Evolutionary conservation across 106 monocot species (phyloP).

Genomic region (Dendrobium catenatum): DNA sequence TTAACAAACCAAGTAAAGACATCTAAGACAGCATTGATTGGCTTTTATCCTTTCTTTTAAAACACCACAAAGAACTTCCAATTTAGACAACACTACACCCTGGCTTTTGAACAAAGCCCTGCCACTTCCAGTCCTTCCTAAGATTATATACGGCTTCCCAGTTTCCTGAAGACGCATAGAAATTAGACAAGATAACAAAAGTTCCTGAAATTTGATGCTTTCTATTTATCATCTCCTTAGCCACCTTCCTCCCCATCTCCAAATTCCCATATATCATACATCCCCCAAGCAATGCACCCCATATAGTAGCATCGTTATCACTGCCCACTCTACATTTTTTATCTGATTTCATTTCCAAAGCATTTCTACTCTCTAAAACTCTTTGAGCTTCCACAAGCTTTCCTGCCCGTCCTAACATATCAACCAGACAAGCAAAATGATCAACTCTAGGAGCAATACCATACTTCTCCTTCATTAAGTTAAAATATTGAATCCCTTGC

Average conservation of each 20-base stretch:
- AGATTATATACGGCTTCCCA: conserved; percentile 38
- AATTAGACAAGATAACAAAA: conserved; percentile 44
- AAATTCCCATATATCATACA: conserved; percentile 39
- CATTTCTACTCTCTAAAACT: conserved; percentile 18
- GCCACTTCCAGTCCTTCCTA: conserved; percentile 24
- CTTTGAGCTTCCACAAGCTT: conserved; percentile 39
- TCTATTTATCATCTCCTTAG: conserved; percentile 22
- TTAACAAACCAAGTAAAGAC: no score
- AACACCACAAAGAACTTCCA: neutral
- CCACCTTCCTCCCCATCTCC: conserved; percentile 29
- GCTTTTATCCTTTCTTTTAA: no score
- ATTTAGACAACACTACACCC: neutral
- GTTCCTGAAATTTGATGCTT: conserved; percentile 27
- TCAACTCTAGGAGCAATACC: conserved; percentile 27
- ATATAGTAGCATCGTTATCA: conserved; percentile 12
- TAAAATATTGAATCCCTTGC: conserved; percentile 37
- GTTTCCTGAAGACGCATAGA: conserved; percentile 34
- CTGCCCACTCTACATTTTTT: neutral
- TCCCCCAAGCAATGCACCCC: conserved; percentile 41
- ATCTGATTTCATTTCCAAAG: neutral
- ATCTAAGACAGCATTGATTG: no score
- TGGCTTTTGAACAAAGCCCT: neutral
- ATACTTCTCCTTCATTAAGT: conserved; percentile 36
- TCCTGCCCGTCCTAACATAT: conserved; percentile 51
- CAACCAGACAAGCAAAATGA: conserved; percentile 45